Percentiles rank a stretch among this genome's conserved stretches.
Evolutionary conservation across 805 yeast genomes (phyloP).

Genomic region (Candida tammaniensis): DNA sequence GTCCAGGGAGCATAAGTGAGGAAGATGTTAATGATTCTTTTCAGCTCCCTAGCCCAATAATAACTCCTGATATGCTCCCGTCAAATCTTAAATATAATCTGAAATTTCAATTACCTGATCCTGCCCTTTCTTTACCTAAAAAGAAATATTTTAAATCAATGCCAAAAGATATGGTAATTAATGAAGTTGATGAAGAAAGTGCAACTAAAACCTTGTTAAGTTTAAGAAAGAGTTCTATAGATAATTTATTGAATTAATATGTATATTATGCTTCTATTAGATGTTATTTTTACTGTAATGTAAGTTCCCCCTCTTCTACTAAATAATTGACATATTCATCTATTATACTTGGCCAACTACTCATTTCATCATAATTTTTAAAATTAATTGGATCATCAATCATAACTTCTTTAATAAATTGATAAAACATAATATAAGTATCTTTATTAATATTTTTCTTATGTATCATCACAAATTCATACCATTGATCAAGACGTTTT

Average conservation of each 20-base stretch:
- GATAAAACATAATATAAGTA: constrained; percentile 80
- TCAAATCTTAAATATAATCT: constrained; percentile 10
- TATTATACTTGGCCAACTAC: constrained; percentile 89
- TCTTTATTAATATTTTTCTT: constrained; percentile 61
- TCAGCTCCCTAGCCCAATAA: constrained; percentile 15
- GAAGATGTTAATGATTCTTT: constrained; percentile 13
- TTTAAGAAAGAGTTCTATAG: constrained; percentile 40
- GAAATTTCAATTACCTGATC: constrained; percentile 37
- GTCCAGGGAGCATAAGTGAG: constrained; percentile 4
- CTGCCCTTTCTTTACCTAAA: constrained; percentile 30
- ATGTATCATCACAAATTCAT: constrained; percentile 46
- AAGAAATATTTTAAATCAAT: constrained; percentile 29
- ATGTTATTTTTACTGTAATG: neutral
- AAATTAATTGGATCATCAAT: constrained; percentile 47
- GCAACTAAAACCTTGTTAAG: constrained; percentile 39
- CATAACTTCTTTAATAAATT: constrained; percentile 54
- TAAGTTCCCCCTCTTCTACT: neutral
- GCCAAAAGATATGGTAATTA: constrained; percentile 24
- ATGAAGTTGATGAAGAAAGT: constrained; percentile 21
- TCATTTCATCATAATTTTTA: constrained; percentile 66
- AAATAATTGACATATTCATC: constrained; percentile 74
- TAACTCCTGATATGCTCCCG: constrained; percentile 17
- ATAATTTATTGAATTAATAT: constrained; percentile 34
- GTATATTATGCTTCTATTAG: neutral
- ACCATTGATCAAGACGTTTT: constrained; percentile 54